Conservation (phyloP, 305 asterid genomes). For the Fraxinus sp. region DNA sequence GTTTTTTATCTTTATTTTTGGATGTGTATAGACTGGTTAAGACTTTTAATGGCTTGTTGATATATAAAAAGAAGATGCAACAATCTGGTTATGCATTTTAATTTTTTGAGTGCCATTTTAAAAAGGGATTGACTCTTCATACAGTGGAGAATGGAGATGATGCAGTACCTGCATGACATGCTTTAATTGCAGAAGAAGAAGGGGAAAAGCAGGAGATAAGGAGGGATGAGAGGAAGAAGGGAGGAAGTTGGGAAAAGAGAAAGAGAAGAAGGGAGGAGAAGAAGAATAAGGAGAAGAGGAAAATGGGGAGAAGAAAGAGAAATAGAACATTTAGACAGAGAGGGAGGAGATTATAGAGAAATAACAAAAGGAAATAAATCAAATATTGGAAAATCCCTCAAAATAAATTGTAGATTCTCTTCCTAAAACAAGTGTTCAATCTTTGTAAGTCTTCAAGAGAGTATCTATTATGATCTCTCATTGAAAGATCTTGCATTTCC, state of each 20-base stretch:
- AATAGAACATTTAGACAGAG: background rate
- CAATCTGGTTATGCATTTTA: background rate
- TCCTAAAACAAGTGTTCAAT: background rate
- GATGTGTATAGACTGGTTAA: background rate
- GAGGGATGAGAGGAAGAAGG: background rate
- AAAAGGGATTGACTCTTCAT: background rate
- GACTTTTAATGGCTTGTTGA: background rate
- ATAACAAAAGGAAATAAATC: background rate
- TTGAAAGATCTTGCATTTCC: background rate
- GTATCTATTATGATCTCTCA: background rate
- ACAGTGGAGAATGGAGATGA: background rate
- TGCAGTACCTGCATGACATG: background rate
- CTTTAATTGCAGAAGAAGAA: background rate
- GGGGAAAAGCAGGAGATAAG: background rate
- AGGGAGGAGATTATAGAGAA: background rate
- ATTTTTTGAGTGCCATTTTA: background rate
- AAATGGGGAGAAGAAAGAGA: background rate
- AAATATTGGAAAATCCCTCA: background rate
- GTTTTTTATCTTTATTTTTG: background rate
- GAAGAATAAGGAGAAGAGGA: background rate
- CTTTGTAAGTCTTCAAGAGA: background rate
- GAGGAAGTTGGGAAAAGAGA: background rate
- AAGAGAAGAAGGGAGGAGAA: background rate
- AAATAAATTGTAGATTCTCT: background rate
- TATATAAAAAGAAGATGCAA: background rate